Base-by-base conservation (phyloP, 495 filamentous ascomycete genomes). In the Penicillium bialowiezense region DNA sequence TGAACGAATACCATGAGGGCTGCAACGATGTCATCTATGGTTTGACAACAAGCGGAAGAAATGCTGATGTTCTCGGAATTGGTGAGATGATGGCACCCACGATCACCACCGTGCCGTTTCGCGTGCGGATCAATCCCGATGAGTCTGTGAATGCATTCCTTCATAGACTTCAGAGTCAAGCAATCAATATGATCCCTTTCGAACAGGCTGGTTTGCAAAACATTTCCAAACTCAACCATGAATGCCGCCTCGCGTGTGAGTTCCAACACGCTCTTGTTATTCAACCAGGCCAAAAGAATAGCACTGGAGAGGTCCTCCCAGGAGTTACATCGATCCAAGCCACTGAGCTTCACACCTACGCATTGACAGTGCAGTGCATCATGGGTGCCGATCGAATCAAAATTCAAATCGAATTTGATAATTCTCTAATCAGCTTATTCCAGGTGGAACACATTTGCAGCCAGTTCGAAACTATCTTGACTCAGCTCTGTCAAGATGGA, bases 1-100 rank as follows among this genome's bases (percentile, higher is more conserved):
- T 81, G 58, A 77, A 64, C 69, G 3, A 77, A 7, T 32, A 71
- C 1, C n/a, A n/a, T n/a, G 70, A 68, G 5, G 82, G 76, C 77
- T 48, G 66, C 72, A 35, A 78, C 75, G 57, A 66, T 59, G 13
- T 65, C 79, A 32, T 44, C 31, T 44, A 24, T 20, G 23, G 46
- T 49, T 23, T 55, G 39, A 13, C 52, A 41, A 20, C n/a, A 15
- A 14, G 10, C 12, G 38, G 38, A 13, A 3, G 38, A 28, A 8
- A 13, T 0, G 38, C 38, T 21, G 19, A 4, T 55, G 19, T 56
- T 13, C 18, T 13, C 1, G 26, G 17, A 3, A 51, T 56, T 2
- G 47, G 43, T 3, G 20, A 51, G 9, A 36, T 51, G 13, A 26
- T 48, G 12, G 53, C 47, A 1, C 48, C 53, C 1, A 51, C 43